These are phyloP conservation scores for Ustilago vetiveriae DNA, from an alignment of 1,284 basidiomycete species.

Conservation along the genomic window DNA sequence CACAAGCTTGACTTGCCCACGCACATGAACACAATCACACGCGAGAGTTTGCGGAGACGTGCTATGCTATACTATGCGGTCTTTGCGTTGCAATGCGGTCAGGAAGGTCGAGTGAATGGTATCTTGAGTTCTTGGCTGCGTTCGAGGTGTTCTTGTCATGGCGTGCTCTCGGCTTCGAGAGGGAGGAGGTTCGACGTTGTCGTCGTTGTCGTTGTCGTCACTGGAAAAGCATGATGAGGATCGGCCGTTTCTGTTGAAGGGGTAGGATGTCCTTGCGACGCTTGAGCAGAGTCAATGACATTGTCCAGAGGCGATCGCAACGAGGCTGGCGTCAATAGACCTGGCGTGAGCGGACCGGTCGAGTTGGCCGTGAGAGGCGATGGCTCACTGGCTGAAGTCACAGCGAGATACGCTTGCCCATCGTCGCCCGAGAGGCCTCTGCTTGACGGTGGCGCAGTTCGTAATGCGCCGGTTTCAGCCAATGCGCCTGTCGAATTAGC, in stretches of 20 bases:
- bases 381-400: conserved; percentile 19
- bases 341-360: conserved; percentile 19
- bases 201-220: conserved; percentile 5
- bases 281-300: conserved; percentile 39
- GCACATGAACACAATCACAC: not conserved
- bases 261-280: conserved; percentile 38
- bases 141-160: not conserved
- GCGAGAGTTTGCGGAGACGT: too few relatives aligned
- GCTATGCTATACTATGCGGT: not conserved
- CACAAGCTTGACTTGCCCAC: not conserved
- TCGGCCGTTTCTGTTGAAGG: conserved; percentile 17
- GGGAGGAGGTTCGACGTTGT: too few relatives aligned
- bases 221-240: not conserved
- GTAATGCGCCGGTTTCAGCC: not conserved
- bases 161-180: not conserved
- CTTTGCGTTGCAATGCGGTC: conserved; percentile 1
- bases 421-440: conserved; percentile 28
- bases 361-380: conserved; percentile 12
- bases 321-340: conserved; percentile 23
- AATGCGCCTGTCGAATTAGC: not conserved
- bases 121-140: not conserved
- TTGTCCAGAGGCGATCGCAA: conserved; percentile 29
- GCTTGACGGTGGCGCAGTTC: conserved; percentile 6
- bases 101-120: not conserved
- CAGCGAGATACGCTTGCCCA: conserved; percentile 27